phyloP scores from a whole-genome alignment of 495 filamentous ascomycete genomes.

The Corynascus novoguineensis region DNA sequence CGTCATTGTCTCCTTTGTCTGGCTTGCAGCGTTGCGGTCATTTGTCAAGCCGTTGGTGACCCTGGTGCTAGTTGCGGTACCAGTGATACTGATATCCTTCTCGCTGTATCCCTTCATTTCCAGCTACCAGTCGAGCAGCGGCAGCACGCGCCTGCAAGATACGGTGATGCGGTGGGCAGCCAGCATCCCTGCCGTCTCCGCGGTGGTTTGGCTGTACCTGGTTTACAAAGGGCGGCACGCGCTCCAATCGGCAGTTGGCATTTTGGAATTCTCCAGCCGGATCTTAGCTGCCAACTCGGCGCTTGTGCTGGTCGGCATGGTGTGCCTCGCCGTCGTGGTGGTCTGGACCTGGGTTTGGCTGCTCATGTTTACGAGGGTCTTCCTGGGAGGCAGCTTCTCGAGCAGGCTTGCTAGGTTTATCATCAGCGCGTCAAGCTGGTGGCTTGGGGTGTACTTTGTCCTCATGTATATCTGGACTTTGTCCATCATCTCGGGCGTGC shows the following conservation, averaged over 20 bases:
- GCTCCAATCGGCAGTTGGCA: slow-evolving; percentile 70
- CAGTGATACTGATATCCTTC: slow-evolving; percentile 77
- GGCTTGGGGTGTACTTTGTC: slow-evolving; percentile 82
- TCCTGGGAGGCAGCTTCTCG: slow-evolving; percentile 75
- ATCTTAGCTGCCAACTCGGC: slow-evolving; percentile 82
- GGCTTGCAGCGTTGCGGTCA: slow-evolving; percentile 81
- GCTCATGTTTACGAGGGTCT: slow-evolving; percentile 91
- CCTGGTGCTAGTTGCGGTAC: slow-evolving; percentile 74
- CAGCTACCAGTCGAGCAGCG: slow-evolving; percentile 69
- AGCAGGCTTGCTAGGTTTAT: slow-evolving; percentile 57
- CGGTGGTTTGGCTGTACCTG: slow-evolving; percentile 74
- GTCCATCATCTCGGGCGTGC: slow-evolving; percentile 75
- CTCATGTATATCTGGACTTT: slow-evolving; percentile 94
- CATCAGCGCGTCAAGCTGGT: slow-evolving; percentile 83
- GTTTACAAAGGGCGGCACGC: slow-evolving; percentile 73
- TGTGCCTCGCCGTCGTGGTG: slow-evolving; percentile 66
- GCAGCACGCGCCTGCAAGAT: slow-evolving; percentile 73
- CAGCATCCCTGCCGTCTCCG: slow-evolving; percentile 65
- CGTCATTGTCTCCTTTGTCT: slow-evolving; percentile 76
- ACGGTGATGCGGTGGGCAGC: slow-evolving; percentile 84
- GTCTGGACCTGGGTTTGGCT: slow-evolving; percentile 95
- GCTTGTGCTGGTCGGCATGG: slow-evolving; percentile 75
- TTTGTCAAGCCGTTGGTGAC: slow-evolving; percentile 78
- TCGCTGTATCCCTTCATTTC: slow-evolving; percentile 86
- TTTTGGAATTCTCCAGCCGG: slow-evolving; percentile 84